Percentiles rank a stretch among this genome's conserved stretches.
Conservation (phyloP, 768 basidiomycete genomes). For the Nevesoporus exiguus region DNA sequence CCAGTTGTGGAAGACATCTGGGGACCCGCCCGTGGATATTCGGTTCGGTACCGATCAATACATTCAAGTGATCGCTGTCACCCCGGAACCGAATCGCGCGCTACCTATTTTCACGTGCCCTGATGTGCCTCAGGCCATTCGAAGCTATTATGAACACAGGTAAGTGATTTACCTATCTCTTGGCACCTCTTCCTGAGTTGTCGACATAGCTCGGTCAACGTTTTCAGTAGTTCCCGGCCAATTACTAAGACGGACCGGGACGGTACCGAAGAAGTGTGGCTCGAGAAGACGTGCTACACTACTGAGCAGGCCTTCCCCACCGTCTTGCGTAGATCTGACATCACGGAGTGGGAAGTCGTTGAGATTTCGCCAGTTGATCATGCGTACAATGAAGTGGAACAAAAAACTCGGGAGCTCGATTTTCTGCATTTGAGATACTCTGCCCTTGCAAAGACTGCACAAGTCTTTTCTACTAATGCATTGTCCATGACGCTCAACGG, state of each 20-base stretch:
- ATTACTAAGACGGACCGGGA: slow-evolving; percentile 61
- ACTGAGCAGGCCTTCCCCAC: slow-evolving; percentile 91
- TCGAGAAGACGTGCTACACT: slow-evolving; percentile 84
- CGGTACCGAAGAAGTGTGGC: slow-evolving; percentile 73
- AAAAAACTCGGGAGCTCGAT: slow-evolving; percentile 74
- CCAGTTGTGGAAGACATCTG: slow-evolving; percentile 65
- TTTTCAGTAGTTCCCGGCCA: slow-evolving; percentile 76
- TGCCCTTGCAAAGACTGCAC: slow-evolving; percentile 72
- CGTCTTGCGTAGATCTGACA: slow-evolving; percentile 84
- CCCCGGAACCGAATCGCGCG: slow-evolving; percentile 78
- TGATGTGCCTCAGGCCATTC: slow-evolving; percentile 75
- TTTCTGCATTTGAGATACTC: slow-evolving; percentile 68
- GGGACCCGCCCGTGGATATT: slow-evolving; percentile 79
- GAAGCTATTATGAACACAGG: slow-evolving; percentile 88
- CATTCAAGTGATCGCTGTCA: slow-evolving; percentile 85
- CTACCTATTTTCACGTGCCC: slow-evolving; percentile 80
- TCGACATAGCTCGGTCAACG: slow-evolving; percentile 64
- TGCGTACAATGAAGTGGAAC: slow-evolving; percentile 77
- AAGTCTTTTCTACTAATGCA: slow-evolving; percentile 71
- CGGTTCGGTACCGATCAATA: slow-evolving; percentile 77
- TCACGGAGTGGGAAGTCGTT: slow-evolving; percentile 62
- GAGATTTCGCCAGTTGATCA: slow-evolving; percentile 86
- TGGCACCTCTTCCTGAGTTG: neutral
- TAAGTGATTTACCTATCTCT: slow-evolving; percentile 25
- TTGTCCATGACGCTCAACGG: slow-evolving; percentile 85